phyloP scores from a whole-genome alignment of 192 early-diverging fungal genomes.

The Coemansia sp. region DNA sequence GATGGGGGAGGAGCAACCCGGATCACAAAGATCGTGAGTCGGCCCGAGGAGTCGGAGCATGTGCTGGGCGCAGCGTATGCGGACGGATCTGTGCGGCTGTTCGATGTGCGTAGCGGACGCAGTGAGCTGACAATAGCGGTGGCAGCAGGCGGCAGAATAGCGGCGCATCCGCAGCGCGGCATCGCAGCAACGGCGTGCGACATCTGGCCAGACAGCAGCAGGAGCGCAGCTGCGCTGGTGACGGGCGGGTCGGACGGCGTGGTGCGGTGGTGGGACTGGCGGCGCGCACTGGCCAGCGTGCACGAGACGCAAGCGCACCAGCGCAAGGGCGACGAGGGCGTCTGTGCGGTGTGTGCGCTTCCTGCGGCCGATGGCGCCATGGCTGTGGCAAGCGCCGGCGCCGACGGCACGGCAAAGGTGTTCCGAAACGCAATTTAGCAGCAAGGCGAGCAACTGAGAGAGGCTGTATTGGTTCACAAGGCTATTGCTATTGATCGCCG shows the following conservation, averaged over 20 bases:
- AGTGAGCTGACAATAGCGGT: not conserved
- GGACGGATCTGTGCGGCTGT: constrained; percentile 29
- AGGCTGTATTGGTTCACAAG: no score
- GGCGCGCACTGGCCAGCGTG: constrained; percentile 11
- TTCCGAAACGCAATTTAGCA: constrained; percentile 8
- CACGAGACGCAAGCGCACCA: constrained; percentile 21
- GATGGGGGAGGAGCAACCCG: not conserved
- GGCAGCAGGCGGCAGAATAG: not conserved
- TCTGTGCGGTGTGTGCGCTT: constrained; percentile 15
- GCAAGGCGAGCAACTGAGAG: no score
- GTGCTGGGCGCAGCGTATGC: constrained; percentile 20
- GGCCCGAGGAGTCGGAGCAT: not conserved
- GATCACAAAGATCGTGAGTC: constrained; percentile 9
- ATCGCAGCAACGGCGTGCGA: constrained; percentile 22
- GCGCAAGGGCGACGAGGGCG: constrained; percentile 48
- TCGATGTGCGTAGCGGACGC: constrained; percentile 23
- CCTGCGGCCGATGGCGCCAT: not conserved
- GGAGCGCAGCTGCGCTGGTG: constrained; percentile 1
- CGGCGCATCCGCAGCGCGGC: constrained; percentile 3
- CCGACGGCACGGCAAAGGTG: constrained; percentile 24
- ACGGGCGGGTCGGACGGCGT: constrained; percentile 43
- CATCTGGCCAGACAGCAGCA: not conserved
- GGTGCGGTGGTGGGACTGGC: constrained; percentile 53
- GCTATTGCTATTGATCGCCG: no score
- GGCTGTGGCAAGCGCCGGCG: constrained; percentile 31